Base-by-base conservation (phyloP, 148 eudicot genomes). In the Beta vulgaris region DNA sequence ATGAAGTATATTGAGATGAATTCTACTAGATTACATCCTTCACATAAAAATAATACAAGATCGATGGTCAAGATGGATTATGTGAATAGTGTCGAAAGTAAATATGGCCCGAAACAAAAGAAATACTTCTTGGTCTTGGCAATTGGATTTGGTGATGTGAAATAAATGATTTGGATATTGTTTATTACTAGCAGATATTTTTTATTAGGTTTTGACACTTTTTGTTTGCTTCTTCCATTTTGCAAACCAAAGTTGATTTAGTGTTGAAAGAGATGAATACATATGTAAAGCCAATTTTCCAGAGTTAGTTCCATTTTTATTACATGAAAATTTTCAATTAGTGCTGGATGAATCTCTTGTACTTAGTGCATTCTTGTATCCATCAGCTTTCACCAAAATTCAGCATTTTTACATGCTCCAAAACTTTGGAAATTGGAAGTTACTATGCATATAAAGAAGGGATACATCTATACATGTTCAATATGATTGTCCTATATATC, bases 371-470 rank as follows among this genome's bases (percentile, higher is more conserved):
- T 48, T 14, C 14, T 48, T 48, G 2, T 14, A 3, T 2, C 34
- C 64, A 60, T 29, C 19, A 31, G 12, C 7, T 60, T 18, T 16
- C 19, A 60, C 8, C 7, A 64, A 64, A 57, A 57, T 7, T 37
- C 68, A 64, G 28, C 44, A 23, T 4, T 25, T 67, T 43, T 40
- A 25, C 53, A 71, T 19, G 16, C 31, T 51, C 80, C 71, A 21
- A 62, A 18, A 48, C 71, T 40, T 67, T 25, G 71, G 35, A 67
- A 67, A 16, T 67, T 25, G 71, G 35, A 67, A 67, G 28, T 15
- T 18, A 39, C 12, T 36, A 36, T 31, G 31, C 75, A 55, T 39
- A 13, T 36, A 57, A 57, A 72, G 64, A 26, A 39, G 49, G 39
- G 73, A 51, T 42, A 8, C 6, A n/a, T 70, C 18, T 69, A 51